phyloP scores from a whole-genome alignment of 345 rosid species.

The Viola odorata region DNA sequence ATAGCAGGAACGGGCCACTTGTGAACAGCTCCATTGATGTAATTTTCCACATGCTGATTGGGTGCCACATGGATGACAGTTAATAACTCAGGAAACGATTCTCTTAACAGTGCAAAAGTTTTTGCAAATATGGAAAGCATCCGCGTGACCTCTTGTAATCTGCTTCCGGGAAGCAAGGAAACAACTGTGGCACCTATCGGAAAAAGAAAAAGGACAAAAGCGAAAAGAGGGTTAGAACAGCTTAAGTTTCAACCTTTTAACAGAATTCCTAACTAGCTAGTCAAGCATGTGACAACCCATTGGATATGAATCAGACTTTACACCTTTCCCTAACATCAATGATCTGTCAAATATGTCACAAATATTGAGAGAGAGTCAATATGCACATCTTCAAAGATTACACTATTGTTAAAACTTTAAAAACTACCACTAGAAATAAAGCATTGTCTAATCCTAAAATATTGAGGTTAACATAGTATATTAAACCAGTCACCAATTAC shows the following conservation, averaged over 20 bases:
- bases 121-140: conserved; percentile 77
- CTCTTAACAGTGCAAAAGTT: conserved; percentile 46
- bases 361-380: background rate
- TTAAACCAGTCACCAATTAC: conserved; percentile 3
- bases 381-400: background rate
- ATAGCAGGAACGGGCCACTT: conserved; percentile 78
- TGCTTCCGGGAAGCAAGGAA: conserved; percentile 87
- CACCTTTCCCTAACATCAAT: too few species aligned
- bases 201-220: conserved; percentile 6
- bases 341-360: background rate
- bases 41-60: conserved; percentile 61
- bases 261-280: background rate
- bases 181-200: conserved; percentile 54
- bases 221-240: background rate
- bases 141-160: conserved; percentile 81
- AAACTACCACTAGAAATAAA: background rate
- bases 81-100: conserved; percentile 41
- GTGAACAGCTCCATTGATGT: conserved; percentile 24
- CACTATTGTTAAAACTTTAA: too few species aligned
- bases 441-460: background rate
- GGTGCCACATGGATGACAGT: conserved; percentile 71
- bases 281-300: too few species aligned
- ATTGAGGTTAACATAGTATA: background rate
- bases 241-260: background rate
- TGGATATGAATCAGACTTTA: too few species aligned